Evolutionary conservation across 1,284 basidiomycete genomes (phyloP).

Genomic region (Rhodotorula glutinis): DNA sequence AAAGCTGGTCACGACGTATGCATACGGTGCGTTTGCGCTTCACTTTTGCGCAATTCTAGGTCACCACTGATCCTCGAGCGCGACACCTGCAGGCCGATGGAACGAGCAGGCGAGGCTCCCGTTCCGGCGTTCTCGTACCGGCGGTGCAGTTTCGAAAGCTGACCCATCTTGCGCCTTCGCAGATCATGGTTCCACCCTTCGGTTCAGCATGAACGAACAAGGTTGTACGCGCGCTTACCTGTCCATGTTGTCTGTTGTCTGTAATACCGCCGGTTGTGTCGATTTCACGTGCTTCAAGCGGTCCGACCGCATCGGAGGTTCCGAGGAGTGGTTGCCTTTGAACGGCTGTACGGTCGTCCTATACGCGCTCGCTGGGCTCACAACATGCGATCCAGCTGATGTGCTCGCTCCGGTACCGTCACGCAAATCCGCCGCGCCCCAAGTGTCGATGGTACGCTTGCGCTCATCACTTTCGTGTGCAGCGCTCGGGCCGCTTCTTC

Average conservation of each 20-base stretch:
- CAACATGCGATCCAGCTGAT: neutral
- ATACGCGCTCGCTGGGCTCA: neutral
- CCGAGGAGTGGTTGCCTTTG: neutral
- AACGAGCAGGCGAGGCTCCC: neutral
- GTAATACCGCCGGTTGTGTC: neutral
- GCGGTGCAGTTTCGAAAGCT: neutral
- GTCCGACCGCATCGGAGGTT: neutral
- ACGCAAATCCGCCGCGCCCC: no score
- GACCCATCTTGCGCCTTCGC: neutral
- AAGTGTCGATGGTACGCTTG: neutral
- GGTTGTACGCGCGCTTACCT: no score
- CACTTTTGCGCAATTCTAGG: neutral
- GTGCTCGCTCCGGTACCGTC: no score
- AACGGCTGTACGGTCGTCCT: neutral
- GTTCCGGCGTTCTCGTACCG: no score
- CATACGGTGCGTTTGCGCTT: constrained; percentile 17
- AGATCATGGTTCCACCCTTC: constrained; percentile 25
- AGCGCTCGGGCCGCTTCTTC: no score
- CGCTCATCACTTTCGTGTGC: neutral
- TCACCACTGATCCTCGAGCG: neutral
- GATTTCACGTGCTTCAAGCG: neutral
- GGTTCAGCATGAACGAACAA: neutral
- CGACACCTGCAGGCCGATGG: neutral
- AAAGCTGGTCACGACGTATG: constrained; percentile 22
- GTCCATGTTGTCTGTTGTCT: neutral